Conservation (phyloP, 148 eudicot genomes). For the Persicaria maculosa region DNA sequence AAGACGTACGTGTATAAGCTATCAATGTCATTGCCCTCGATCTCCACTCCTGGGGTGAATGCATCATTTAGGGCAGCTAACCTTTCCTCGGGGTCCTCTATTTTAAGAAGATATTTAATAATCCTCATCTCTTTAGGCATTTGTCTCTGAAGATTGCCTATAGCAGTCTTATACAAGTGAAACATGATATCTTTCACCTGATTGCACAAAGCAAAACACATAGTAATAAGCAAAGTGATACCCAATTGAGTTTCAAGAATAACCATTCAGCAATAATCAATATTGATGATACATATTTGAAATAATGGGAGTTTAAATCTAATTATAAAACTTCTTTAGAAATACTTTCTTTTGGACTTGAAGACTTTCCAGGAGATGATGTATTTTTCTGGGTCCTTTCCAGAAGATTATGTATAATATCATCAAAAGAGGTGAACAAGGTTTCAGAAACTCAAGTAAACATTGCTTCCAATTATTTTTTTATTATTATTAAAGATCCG, state of each 20-base stretch:
- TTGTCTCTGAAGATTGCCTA: conserved; percentile 67
- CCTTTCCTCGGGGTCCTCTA: conserved; percentile 78
- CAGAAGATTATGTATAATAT: no score
- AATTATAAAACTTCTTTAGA: no score
- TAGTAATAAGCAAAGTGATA: background rate
- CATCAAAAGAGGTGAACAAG: background rate
- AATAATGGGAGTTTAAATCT: no score
- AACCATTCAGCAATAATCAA: background rate
- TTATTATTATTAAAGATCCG: background rate
- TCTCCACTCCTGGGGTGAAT: conserved; percentile 80
- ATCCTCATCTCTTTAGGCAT: conserved; percentile 81
- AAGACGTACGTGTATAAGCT: conserved; percentile 69
- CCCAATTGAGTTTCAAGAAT: background rate
- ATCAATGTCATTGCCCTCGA: conserved; percentile 61
- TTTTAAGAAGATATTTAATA: conserved; percentile 63
- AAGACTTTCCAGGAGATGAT: no score
- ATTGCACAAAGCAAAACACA: conserved; percentile 2
- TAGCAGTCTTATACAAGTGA: conserved; percentile 66
- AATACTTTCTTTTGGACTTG: no score
- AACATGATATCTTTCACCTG: conserved; percentile 79
- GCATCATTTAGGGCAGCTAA: conserved; percentile 68
- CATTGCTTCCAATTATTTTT: no score
- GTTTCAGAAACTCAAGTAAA: no score
- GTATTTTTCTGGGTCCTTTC: no score
- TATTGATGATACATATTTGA: background rate